Percentiles rank a stretch among this genome's conserved stretches.
These are phyloP conservation scores for Paraurostyla sp. DNA, from an alignment of 73 alveolate genomes.

Conservation along the genomic window DNA sequence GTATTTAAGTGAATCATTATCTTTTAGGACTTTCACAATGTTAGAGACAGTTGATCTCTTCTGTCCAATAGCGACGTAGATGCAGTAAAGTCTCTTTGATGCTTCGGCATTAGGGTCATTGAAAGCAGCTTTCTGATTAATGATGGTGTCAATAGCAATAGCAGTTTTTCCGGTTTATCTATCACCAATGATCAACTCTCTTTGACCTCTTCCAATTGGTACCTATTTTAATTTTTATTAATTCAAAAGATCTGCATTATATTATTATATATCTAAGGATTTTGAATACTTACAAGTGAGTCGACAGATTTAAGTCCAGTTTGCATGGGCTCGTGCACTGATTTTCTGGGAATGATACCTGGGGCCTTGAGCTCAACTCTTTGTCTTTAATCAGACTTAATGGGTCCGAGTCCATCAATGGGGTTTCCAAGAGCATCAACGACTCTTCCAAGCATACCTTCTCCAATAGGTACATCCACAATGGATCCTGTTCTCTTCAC, in stretches of 20 bases:
- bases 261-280: constrained; percentile 52
- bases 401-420: constrained; percentile 96
- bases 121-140: constrained; percentile 91
- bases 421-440: constrained; percentile 92
- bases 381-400: constrained; percentile 82
- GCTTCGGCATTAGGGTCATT: constrained; percentile 79
- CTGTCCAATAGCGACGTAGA: constrained; percentile 99
- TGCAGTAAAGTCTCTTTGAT: constrained; percentile 93
- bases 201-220: constrained; percentile 99
- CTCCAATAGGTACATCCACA: constrained; percentile 96
- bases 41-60: constrained; percentile 97
- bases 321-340: constrained; percentile 98
- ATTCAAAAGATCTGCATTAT: constrained; percentile 43
- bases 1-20: constrained; percentile 91
- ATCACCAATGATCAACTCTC: constrained; percentile 98
- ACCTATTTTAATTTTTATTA: constrained; percentile 61
- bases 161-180: constrained; percentile 99
- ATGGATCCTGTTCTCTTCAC: constrained; percentile 97
- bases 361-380: constrained; percentile 97
- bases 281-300: constrained; percentile 76
- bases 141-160: constrained; percentile 96
- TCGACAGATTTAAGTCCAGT: constrained; percentile 96
- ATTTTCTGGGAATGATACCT: constrained; percentile 97
- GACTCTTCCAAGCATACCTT: constrained; percentile 95
- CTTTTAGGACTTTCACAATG: constrained; percentile 89